Conservation (phyloP, 192 early-diverging fungal species). For the Mortierella claussenii region DNA sequence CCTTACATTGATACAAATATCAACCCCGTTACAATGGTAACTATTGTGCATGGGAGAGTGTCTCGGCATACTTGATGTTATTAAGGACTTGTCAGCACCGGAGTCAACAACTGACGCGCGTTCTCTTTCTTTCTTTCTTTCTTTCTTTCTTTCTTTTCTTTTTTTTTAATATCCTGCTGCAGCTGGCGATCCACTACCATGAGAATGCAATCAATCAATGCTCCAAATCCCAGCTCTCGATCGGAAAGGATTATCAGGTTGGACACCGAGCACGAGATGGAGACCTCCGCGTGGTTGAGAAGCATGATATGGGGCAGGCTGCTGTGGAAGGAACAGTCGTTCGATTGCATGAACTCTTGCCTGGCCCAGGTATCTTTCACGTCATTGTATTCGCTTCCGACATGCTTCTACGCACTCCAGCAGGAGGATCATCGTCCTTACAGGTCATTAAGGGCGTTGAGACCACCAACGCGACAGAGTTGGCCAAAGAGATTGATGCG, state of each 20-base stretch:
- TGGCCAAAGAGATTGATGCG: conserved; percentile 12
- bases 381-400: conserved; percentile 30
- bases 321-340: background rate
- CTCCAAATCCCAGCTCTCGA: conserved; percentile 17
- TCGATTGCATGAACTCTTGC: conserved; percentile 27
- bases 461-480: background rate
- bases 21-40: conserved; percentile 33
- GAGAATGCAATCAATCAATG: conserved; percentile 35
- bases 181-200: conserved; percentile 30
- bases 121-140: too few species aligned
- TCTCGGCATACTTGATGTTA: too few species aligned
- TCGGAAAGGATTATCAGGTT: conserved; percentile 22
- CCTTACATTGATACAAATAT: conserved; percentile 20
- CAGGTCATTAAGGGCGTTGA: conserved; percentile 13
- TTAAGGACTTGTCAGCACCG: too few species aligned
- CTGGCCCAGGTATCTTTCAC: conserved; percentile 41
- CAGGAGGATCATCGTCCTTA: background rate
- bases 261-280: conserved; percentile 33
- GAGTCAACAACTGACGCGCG: too few species aligned
- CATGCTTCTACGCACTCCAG: background rate
- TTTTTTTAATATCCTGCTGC: background rate
- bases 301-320: conserved; percentile 2
- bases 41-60: too few species aligned
- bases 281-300: conserved; percentile 6
- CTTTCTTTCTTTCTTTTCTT: background rate